Percentiles rank a stretch among this genome's conserved stretches.
Evolutionary conservation across 176 grass and related monocot genomes (phyloP).

Genomic region (Triticum aestivum): DNA sequence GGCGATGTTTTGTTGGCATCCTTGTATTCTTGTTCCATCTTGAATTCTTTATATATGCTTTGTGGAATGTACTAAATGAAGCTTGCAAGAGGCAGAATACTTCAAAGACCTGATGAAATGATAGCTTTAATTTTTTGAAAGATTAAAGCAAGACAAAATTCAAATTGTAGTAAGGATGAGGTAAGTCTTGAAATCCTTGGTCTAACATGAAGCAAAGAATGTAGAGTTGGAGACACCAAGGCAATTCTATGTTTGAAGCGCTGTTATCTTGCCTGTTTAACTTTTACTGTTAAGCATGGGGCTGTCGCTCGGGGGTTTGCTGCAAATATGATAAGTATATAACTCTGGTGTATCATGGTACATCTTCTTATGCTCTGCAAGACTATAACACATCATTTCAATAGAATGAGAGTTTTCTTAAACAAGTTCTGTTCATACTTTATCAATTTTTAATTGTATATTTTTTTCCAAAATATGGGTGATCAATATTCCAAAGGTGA

Average conservation of each 20-base stretch:
- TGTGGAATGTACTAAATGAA: slow-evolving; percentile 13
- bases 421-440: not conserved
- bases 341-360: slow-evolving; percentile 6
- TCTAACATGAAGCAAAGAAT: slow-evolving; percentile 9
- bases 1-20: slow-evolving; percentile 7
- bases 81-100: slow-evolving; percentile 2
- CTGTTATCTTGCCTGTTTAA: not conserved
- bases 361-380: slow-evolving; percentile 10
- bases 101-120: not conserved
- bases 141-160: slow-evolving; percentile 19
- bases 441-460: not conserved
- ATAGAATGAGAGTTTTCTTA: not conserved
- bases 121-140: slow-evolving; percentile 1
- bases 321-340: slow-evolving; percentile 9
- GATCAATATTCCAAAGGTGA: not conserved
- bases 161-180: not conserved
- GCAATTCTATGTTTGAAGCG: slow-evolving; percentile 11
- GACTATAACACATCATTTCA: not conserved
- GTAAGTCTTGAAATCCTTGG: not conserved
- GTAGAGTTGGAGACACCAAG: not conserved
- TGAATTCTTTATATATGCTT: not conserved
- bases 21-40: slow-evolving; percentile 13
- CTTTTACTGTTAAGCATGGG: not conserved
- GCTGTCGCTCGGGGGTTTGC: not conserved
- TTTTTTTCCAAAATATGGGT: slow-evolving; percentile 20